These are phyloP conservation scores for Coemansia sp. DNA, from an alignment of 192 early-diverging fungal species.

Conservation along the genomic window DNA sequence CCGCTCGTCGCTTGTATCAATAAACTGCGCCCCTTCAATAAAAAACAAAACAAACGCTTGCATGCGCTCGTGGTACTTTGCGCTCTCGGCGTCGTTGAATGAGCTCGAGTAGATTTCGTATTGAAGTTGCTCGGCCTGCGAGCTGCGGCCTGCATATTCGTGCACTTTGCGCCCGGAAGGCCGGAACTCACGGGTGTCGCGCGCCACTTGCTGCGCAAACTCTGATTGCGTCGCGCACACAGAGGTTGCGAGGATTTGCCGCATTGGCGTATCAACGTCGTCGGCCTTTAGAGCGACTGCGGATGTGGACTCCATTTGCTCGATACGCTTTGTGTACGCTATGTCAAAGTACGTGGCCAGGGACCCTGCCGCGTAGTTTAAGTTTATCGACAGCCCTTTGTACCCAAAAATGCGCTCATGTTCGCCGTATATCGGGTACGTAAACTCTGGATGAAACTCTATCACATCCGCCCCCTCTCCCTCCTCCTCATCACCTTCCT, in stretches of 20 bases:
- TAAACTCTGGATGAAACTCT: slow-evolving; percentile 78
- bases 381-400: slow-evolving; percentile 72
- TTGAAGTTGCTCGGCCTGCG: slow-evolving; percentile 20
- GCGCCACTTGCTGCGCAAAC: slow-evolving; percentile 63
- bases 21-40: slow-evolving; percentile 86
- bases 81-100: slow-evolving; percentile 66
- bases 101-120: slow-evolving; percentile 70
- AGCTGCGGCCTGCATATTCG: slow-evolving; percentile 55
- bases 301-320: slow-evolving; percentile 42
- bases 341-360: slow-evolving; percentile 70
- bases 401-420: slow-evolving; percentile 89
- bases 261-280: slow-evolving; percentile 61
- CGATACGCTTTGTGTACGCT: slow-evolving; percentile 61
- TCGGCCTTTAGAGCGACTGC: slow-evolving; percentile 54
- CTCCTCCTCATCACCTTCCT: slow-evolving; percentile 18
- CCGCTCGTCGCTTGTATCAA: slow-evolving; percentile 77
- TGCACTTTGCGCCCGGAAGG: slow-evolving; percentile 77
- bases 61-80: slow-evolving; percentile 74
- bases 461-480: slow-evolving; percentile 42
- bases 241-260: slow-evolving; percentile 56
- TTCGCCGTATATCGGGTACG: slow-evolving; percentile 86
- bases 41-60: slow-evolving; percentile 79
- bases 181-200: slow-evolving; percentile 62
- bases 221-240: slow-evolving; percentile 57
- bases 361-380: slow-evolving; percentile 77